Evolutionary conservation across 169 alveolate genomes (phyloP), one percentile per base, ranked within the genome.

Genomic region (Ichthyophthirius multifiliis): DNA sequence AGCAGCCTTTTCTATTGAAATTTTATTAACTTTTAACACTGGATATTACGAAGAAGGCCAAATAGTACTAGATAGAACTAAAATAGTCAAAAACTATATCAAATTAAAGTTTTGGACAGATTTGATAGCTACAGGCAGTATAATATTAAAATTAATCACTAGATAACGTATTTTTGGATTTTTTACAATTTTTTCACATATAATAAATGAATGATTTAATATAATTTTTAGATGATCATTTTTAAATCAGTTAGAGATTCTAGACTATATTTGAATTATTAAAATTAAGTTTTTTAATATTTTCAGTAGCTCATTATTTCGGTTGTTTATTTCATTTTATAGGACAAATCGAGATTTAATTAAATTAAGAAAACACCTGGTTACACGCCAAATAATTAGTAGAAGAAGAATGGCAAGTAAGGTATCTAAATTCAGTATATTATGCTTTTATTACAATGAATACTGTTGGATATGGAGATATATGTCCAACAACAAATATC

Each of bases 381-480:
- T 15, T 65, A 0, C 35, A 65, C 30, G 34, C 9, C 4, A 65
- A 65, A 34, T 27, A 15, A 5, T 10, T 65, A 1, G 30, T 32
- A 32, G 43, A 65, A 6, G 63, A 43, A 15, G 64, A 45, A 1
- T 79, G 86, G 86, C 43, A 65, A 7, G 47, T 79, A 4, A 20
- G 75, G 67, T 79, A 79, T 47, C 30, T 79, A 10, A 32, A 71
- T 0, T 32, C 76, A 12, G 43, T 79, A 0, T 79, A 79, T n/a
- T 79, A 41, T 43, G 55, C 81, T 6, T 27, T 65, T 20, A 76
- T 79, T 10, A 79, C 86, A 3, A 67, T 67, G 79, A 65, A 44
- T 27, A 67, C 86, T 13, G 76, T 79, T 12, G 86, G 86, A 35
- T 79, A 79, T 67, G 86, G 86, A 32, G 86, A 79, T 71, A 64